Conservation (phyloP, 1,284 basidiomycete species). For the Malassezia obtusa region DNA sequence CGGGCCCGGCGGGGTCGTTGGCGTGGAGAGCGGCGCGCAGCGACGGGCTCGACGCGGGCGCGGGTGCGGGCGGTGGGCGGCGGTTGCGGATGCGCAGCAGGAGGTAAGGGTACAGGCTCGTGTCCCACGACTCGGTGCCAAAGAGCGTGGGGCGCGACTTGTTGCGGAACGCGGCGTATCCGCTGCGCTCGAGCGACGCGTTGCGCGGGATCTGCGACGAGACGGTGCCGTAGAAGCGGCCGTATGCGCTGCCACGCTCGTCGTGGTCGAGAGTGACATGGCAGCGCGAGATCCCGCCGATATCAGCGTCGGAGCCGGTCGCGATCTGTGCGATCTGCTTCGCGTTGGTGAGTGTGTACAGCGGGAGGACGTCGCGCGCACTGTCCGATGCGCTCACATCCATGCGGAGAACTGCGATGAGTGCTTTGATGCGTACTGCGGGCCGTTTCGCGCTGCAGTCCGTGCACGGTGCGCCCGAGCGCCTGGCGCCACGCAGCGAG, state of each 20-base stretch:
- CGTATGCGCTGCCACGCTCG: constrained; percentile 11
- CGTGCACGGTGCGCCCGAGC: constrained; percentile 32
- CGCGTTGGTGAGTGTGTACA: constrained; percentile 26
- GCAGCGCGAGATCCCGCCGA: constrained; percentile 68
- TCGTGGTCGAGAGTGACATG: constrained; percentile 26
- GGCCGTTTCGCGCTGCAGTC: constrained; percentile 29
- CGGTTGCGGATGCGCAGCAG: constrained; percentile 60
- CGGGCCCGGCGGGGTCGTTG: constrained; percentile 24
- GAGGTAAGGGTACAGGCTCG: constrained; percentile 66
- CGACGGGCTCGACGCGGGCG: neutral
- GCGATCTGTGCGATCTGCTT: constrained; percentile 51
- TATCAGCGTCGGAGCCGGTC: constrained; percentile 69
- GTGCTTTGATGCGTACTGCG: constrained; percentile 19
- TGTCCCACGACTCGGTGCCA: constrained; percentile 69
- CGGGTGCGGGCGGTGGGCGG: constrained; percentile 19
- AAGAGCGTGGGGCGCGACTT: constrained; percentile 61
- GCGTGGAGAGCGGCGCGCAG: constrained; percentile 33
- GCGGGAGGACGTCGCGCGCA: constrained; percentile 22
- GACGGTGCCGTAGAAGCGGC: constrained; percentile 47
- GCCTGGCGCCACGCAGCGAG: constrained; percentile 27
- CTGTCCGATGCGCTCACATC: constrained; percentile 31
- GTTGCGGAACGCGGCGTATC: constrained; percentile 68
- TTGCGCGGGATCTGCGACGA: constrained; percentile 45
- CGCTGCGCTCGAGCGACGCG: constrained; percentile 48
- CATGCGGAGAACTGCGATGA: constrained; percentile 33